phyloP scores from a whole-genome alignment of 345 rosid species.

The Gossypioides kirkii region DNA sequence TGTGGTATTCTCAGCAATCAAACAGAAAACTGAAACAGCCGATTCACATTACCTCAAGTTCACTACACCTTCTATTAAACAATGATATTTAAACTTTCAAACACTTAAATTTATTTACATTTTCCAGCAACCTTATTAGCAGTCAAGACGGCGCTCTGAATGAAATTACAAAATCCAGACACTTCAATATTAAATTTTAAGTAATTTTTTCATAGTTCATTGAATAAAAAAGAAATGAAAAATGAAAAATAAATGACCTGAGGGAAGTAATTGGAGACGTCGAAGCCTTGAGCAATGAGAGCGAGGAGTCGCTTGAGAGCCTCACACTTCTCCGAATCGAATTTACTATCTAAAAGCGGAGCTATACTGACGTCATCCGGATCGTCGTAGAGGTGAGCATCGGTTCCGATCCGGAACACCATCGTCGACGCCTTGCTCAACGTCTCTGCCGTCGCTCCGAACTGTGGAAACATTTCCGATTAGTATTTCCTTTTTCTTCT shows the following conservation, averaged over 20 bases:
- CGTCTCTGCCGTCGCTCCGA: conserved; percentile 81
- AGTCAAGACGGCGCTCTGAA: not conserved
- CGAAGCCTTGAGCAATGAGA: conserved; percentile 91
- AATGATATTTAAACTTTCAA: not conserved
- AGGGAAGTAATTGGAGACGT: conserved; percentile 95
- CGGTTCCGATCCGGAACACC: conserved; percentile 84
- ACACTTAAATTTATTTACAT: too few relatives aligned
- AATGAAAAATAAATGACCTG: conserved; percentile 42
- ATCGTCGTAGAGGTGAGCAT: conserved; percentile 96
- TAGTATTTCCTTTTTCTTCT: not conserved
- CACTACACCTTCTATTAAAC: not conserved
- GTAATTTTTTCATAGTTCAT: not conserved
- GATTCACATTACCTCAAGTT: not conserved
- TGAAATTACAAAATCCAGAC: not conserved
- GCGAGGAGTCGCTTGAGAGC: conserved; percentile 98
- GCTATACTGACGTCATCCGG: conserved; percentile 88
- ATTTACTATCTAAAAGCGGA: conserved; percentile 84
- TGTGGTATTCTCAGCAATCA: not conserved
- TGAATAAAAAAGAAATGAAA: not conserved
- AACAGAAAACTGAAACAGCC: conserved; percentile 4
- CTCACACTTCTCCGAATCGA: conserved; percentile 92
- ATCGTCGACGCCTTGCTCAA: conserved; percentile 90
- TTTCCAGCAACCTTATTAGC: too few relatives aligned
- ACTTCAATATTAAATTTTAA: not conserved
- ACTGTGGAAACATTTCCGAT: conserved; percentile 56